A percentile compares a stretch with the other conserved stretches of the same genome.
phyloP scores from a whole-genome alignment of 129 eudicot genomes.

The Rutidosis leptorrhynchoides region DNA sequence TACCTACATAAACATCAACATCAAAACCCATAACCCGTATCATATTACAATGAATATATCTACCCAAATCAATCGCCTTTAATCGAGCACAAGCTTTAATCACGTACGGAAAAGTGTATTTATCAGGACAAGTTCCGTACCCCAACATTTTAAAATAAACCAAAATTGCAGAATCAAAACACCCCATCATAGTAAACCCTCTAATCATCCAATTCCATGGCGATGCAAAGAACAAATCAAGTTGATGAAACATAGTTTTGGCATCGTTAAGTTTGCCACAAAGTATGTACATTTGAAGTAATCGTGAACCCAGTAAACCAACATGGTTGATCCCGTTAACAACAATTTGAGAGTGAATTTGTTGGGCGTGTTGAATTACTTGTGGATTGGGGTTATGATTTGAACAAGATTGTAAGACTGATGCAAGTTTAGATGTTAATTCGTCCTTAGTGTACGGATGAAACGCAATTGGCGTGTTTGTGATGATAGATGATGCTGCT shows the following conservation, averaged over 20 bases:
- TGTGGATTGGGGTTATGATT: slow-evolving; percentile 24
- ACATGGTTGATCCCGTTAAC: slow-evolving; percentile 54
- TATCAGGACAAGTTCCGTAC: slow-evolving; percentile 63
- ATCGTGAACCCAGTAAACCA: slow-evolving; percentile 64
- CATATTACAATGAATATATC: slow-evolving; percentile 45
- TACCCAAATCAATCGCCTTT: slow-evolving; percentile 40
- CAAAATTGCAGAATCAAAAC: slow-evolving; percentile 49
- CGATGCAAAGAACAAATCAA: slow-evolving; percentile 59
- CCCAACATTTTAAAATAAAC: slow-evolving; percentile 69
- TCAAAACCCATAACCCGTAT: slow-evolving; percentile 51
- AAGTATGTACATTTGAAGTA: slow-evolving; percentile 61
- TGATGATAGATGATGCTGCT: slow-evolving; percentile 18
- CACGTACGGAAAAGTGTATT: slow-evolving; percentile 70
- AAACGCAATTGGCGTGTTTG: neutral
- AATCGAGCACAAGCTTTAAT: slow-evolving; percentile 78
- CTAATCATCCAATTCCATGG: slow-evolving; percentile 96
- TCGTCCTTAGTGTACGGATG: slow-evolving; percentile 40
- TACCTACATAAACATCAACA: slow-evolving; percentile 65
- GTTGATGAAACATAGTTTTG: slow-evolving; percentile 45
- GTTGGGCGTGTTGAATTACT: slow-evolving; percentile 43
- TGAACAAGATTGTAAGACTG: slow-evolving; percentile 38
- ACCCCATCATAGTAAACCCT: slow-evolving; percentile 67
- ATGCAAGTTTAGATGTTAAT: slow-evolving; percentile 50
- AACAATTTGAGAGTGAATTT: slow-evolving; percentile 65
- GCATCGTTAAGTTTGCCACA: slow-evolving; percentile 42